These are phyloP conservation scores for Malassezia arunalokei DNA, from an alignment of 1,284 basidiomycete species.

Conservation along the genomic window DNA sequence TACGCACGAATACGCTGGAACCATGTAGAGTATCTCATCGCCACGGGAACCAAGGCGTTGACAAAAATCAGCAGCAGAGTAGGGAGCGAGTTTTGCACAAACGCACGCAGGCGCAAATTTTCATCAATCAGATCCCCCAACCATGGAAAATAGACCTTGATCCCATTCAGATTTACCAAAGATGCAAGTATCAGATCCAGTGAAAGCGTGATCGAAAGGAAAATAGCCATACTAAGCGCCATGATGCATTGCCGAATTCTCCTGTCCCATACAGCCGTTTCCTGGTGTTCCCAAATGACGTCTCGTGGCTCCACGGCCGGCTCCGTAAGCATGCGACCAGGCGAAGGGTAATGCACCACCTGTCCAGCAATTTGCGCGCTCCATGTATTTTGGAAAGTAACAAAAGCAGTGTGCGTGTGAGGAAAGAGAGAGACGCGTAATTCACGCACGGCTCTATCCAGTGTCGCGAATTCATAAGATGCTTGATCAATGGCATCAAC, in stretches of 20 bases:
- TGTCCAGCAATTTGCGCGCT: conserved; percentile 85
- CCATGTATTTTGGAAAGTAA: conserved; percentile 92
- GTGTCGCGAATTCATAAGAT: conserved; percentile 24
- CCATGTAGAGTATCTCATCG: conserved; percentile 73
- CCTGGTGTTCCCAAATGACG: conserved; percentile 85
- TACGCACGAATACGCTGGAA: conserved; percentile 75
- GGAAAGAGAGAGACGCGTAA: conserved; percentile 28
- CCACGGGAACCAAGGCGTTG: conserved; percentile 76
- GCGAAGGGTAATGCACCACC: conserved; percentile 56
- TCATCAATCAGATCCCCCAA: conserved; percentile 62
- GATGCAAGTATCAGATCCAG: conserved; percentile 57
- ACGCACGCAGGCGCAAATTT: conserved; percentile 65
- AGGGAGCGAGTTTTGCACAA: conserved; percentile 85
- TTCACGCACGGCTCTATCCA: conserved; percentile 27
- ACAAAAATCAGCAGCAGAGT: conserved; percentile 76
- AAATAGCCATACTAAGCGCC: conserved; percentile 55
- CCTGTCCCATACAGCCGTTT: conserved; percentile 49
- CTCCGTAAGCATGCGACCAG: conserved; percentile 25
- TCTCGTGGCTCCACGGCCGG: conserved; percentile 84
- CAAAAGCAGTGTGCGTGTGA: conserved; percentile 69
- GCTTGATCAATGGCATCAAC: conserved; percentile 36
- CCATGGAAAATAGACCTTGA: conserved; percentile 77
- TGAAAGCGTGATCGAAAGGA: conserved; percentile 50
- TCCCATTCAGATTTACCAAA: conserved; percentile 77
- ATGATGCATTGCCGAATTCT: conserved; percentile 36